Percentiles rank a stretch among this genome's conserved stretches.
These are phyloP conservation scores for Phymatotrichopsis omnivora DNA, from an alignment of 2,329 filamentous ascomycete species.

Conservation along the genomic window DNA sequence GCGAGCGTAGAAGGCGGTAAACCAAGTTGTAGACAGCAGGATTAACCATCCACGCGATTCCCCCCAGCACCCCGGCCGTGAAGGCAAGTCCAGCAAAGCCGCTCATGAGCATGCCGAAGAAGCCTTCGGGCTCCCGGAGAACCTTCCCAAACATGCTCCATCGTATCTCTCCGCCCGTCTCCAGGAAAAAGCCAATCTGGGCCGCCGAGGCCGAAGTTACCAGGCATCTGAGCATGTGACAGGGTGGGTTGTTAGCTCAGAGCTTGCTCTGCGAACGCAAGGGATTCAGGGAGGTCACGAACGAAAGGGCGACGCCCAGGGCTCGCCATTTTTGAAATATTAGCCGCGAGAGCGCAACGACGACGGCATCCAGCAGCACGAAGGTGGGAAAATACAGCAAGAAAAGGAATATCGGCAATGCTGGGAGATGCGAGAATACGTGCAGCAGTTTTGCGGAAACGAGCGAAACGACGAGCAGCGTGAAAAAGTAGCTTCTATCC, in stretches of 20 bases:
- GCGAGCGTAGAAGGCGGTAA: conserved; percentile 20
- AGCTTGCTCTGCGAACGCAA: background rate
- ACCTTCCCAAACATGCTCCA: conserved; percentile 36
- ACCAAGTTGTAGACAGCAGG: conserved; percentile 32
- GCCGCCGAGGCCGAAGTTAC: conserved; percentile 34
- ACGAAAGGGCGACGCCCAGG: conserved; percentile 33
- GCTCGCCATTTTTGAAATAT: conserved; percentile 32
- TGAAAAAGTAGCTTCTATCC: conserved; percentile 29
- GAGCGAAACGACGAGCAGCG: conserved; percentile 33
- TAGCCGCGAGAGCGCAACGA: conserved; percentile 32
- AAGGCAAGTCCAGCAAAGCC: conserved; percentile 31
- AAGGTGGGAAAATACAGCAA: conserved; percentile 37
- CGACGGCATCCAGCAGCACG: conserved; percentile 34
- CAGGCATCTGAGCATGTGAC: conserved; percentile 30
- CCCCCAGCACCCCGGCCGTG: conserved; percentile 30
- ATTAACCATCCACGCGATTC: conserved; percentile 32
- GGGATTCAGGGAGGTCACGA: conserved; percentile 24
- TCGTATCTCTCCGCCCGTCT: conserved; percentile 37
- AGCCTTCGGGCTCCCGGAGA: conserved; percentile 35
- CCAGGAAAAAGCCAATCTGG: conserved; percentile 37
- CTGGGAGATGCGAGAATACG: conserved; percentile 33
- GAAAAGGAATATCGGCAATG: conserved; percentile 34
- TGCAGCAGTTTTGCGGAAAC: conserved; percentile 35
- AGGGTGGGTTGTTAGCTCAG: background rate
- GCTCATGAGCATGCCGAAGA: conserved; percentile 36